Base-by-base conservation (phyloP, 208 protist genomes). In the Acanthamoeba healyi region DNA sequence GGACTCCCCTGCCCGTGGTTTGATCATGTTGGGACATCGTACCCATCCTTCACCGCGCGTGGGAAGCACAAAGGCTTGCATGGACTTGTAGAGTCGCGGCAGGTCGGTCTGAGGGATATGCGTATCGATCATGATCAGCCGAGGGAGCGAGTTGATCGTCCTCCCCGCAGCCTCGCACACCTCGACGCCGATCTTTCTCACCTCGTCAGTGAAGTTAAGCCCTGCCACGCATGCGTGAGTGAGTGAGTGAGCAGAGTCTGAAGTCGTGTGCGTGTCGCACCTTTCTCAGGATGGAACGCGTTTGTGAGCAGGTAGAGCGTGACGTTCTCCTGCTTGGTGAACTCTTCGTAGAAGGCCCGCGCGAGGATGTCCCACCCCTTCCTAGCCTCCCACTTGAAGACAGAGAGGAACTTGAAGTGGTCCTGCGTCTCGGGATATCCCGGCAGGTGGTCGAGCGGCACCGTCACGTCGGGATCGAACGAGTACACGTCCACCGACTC, bases 11-110 rank as follows among this genome's bases (percentile, higher is more conserved):
- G n/a, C n/a, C n/a, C n/a, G n/a, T n/a, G n/a, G n/a, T n/a, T n/a
- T n/a, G n/a, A n/a, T n/a, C n/a, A n/a, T n/a, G n/a, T n/a, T n/a
- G n/a, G n/a, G n/a, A 1, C 19, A 26, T 49, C 40, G 14, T 72
- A 91, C 88, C 88, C 88, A 98, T 36, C 97, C 97, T 86, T 98
- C 98, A 29, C 97, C 98, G 22, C 97, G 96, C 7, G 95, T 97
- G 15, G 98, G 97, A 14, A 98, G 92, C 15, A 99, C 97, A 94
- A 98, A 98, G 34, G 95, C 96, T 93, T 98, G 95, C 19, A 94
- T 94, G n/a, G 94, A 94, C 26, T 90, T 82, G 95, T 98, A 99
- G 87, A 99, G 94, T 34, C 86, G 44, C 14, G 95, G 95, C 74
- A 98, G 74, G 34, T 94, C 58, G 0, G 1, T 34, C 17, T 95